phyloP scores from a whole-genome alignment of 176 grass and related monocot species.

The Eragrostis nindensis region DNA sequence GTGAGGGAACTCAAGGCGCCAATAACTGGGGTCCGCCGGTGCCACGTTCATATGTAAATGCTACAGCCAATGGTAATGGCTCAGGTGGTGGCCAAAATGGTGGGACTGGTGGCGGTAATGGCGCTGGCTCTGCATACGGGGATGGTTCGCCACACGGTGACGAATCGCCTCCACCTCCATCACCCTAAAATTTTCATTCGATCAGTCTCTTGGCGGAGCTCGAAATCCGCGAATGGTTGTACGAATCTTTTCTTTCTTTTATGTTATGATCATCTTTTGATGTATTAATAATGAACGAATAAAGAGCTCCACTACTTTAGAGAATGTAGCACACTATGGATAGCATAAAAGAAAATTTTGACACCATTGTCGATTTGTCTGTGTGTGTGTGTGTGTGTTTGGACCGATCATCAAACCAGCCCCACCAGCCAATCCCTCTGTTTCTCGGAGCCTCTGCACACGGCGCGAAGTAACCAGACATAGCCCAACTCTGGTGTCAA shows the following conservation, averaged over 20 bases:
- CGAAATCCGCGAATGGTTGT: background rate
- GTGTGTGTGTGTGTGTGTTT: too few species aligned
- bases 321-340: too few species aligned
- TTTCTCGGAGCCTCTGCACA: too few species aligned
- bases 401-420: too few species aligned
- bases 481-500: too few species aligned
- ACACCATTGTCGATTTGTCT: too few species aligned
- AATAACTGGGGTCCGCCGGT: too few species aligned
- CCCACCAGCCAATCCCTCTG: too few species aligned
- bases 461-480: too few species aligned
- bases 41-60: background rate
- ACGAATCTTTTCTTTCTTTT: background rate
- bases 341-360: too few species aligned
- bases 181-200: background rate
- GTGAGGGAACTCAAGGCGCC: background rate
- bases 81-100: background rate
- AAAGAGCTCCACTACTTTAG: background rate
- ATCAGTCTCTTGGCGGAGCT: background rate
- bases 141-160: background rate
- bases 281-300: background rate
- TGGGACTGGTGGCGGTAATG: conserved; percentile 26
- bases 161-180: background rate
- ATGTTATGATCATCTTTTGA: background rate
- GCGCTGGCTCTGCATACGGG: background rate
- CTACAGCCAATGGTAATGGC: conserved; percentile 13